Base-by-base conservation (phyloP, 2,329 filamentous ascomycete species). In the Ilyonectria mors-panacis region DNA sequence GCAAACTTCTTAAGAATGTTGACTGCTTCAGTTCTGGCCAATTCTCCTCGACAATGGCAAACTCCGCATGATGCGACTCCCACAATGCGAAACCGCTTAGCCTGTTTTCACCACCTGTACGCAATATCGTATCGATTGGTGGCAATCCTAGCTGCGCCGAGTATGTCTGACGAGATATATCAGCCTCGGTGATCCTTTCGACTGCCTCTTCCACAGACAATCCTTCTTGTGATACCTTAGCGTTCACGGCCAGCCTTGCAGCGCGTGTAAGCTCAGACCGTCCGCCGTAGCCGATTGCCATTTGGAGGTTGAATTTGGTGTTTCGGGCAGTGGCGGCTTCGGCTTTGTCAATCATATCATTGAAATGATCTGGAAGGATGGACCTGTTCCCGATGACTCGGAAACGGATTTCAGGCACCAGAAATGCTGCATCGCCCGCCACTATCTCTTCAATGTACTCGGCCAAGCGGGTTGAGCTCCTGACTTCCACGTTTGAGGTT, bases 11-110 rank as follows among this genome's bases (percentile, higher is more conserved):
- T 2, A 64, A 37, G 15, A 64, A 59, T 3, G 23, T 51, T 15
- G 61, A 64, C 45, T 64, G 61, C 13, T 19, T 59, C 30, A 64
- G 23, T 2, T 44, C 61, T 15, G 55, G 61, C 61, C 61, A 64
- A 19, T 64, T 64, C 54, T 64, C 61, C n/a, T 64, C 19, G 6
- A 64, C 19, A 54, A 64, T 59, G 0, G n/a, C 61, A 47, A 64
- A 64, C 19, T 64, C 61, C 6, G 61, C 61, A 33, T 64, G 61
- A n/a, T 64, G 55, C 13, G 61, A 64, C 61, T 64, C 61, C 61
- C 61, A 64, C 35, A 64, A 26, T 4, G 61, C 61, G 30, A 64
- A 64, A 2, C 61, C 61, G 13, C 61, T 64, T n/a, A 64, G 54
- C n/a, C 61, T 58, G 10, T 64, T 64, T 26, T 64, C 61, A 6